Evolutionary conservation across 805 yeast species (phyloP).

Genomic region (Sungouiella blattae): DNA sequence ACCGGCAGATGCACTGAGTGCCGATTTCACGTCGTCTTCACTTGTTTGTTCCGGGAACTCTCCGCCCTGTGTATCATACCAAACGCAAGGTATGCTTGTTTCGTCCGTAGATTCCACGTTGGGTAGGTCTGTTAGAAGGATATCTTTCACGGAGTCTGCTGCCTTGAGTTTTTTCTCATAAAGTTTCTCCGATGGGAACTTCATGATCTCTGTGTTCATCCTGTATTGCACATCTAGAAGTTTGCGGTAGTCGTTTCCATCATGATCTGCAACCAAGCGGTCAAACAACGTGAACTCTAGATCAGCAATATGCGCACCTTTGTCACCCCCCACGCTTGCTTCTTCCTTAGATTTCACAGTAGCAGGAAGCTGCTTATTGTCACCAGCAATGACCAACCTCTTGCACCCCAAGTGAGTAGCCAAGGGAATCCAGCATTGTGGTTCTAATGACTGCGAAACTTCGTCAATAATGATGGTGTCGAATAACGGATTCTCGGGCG

Average conservation of each 20-base stretch:
- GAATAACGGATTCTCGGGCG: slow-evolving; percentile 43
- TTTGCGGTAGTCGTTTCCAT: slow-evolving; percentile 46
- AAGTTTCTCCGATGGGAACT: slow-evolving; percentile 62
- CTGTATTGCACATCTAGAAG: slow-evolving; percentile 79
- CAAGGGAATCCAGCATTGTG: slow-evolving; percentile 95
- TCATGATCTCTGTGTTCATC: slow-evolving; percentile 78
- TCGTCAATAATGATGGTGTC: slow-evolving; percentile 89
- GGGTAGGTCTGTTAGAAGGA: slow-evolving; percentile 51
- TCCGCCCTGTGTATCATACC: slow-evolving; percentile 95
- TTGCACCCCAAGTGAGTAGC: slow-evolving; percentile 56
- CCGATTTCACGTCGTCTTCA: slow-evolving; percentile 19
- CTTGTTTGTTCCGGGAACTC: slow-evolving; percentile 61
- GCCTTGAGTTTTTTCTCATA: slow-evolving; percentile 66
- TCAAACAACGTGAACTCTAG: slow-evolving; percentile 78
- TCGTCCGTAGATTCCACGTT: slow-evolving; percentile 47
- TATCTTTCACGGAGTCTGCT: slow-evolving; percentile 50
- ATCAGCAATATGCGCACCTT: slow-evolving; percentile 35
- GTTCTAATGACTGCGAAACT: slow-evolving; percentile 90
- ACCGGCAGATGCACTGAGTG: slow-evolving; percentile 21
- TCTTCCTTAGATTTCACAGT: slow-evolving; percentile 60
- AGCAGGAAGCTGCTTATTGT: slow-evolving; percentile 88
- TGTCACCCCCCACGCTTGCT: slow-evolving; percentile 8
- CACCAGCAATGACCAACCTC: slow-evolving; percentile 83
- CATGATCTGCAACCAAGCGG: slow-evolving; percentile 50
- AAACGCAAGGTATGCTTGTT: slow-evolving; percentile 53